Base-by-base conservation (phyloP, 257 asterid genomes). In the Solanum pennellii region DNA sequence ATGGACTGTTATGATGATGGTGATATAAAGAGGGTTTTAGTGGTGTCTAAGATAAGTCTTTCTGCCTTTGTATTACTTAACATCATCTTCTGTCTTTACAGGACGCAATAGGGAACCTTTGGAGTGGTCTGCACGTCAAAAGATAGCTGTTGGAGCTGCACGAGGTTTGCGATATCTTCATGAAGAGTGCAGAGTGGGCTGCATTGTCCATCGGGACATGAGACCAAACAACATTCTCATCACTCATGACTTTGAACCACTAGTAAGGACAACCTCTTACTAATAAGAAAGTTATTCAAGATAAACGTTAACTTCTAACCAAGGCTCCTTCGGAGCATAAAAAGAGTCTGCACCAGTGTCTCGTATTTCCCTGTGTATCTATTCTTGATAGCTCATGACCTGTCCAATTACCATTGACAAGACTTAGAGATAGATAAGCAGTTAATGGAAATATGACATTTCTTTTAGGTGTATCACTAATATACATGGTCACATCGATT, bases 161-260 rank as follows among this genome's bases (percentile, higher is more conserved):
- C 92, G 98, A 84, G 99, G 99, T 41, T 87, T 95, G 84, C 91
- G 98, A 65, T 97, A 97, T 92, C 99, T 97, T 88, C 99, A 97
- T 29, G 99, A 95, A 88, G 98, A 95, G 90, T 94, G 98, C 89
- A 91, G 99, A 91, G 99, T 97, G 59, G 99, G 98, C 41, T 97
- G 99, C 94, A 95, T 95, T 71, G 99, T 97, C 83, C 99, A 97
- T 47, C 91, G 99, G 49, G 99, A 97, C 83, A 95, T 97, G 99
- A 90, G 98, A 68, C 99, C 99, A 6, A 95, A 97, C 88, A 95
- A 97, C 88, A 97, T 97, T 89, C 98, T 97, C 84, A 91, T 97
- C 42, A 97, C 99, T 74, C 99, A 97, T 87, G 99, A 97, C 88
- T 95, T 95, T 69, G 98, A 97, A 88, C 98, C 99, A 27, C 88